A percentile compares a stretch with the other conserved stretches of the same genome.
Evolutionary conservation across 768 basidiomycete genomes (phyloP).

Genomic region (Daedaleopsis nitida): DNA sequence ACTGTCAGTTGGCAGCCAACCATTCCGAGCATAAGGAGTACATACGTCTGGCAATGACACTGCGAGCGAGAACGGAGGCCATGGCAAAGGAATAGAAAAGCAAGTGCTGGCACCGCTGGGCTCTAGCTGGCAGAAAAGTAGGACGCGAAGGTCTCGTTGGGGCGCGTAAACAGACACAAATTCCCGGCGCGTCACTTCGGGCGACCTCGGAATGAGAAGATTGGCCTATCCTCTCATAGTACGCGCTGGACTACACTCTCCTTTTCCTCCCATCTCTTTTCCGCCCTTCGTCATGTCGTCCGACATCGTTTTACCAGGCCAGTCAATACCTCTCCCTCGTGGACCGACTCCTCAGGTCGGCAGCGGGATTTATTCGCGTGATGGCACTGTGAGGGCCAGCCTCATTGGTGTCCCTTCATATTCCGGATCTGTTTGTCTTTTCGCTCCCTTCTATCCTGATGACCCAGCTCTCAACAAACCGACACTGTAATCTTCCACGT

Average conservation of each 20-base stretch:
- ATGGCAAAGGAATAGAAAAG: slow-evolving; percentile 39
- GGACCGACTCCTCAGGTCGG: slow-evolving; percentile 62
- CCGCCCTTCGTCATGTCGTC: slow-evolving; percentile 20
- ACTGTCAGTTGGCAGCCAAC: neutral
- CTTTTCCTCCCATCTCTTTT: neutral
- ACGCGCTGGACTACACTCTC: neutral
- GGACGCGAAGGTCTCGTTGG: slow-evolving; percentile 22
- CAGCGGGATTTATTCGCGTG: slow-evolving; percentile 63
- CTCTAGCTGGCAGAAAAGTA: slow-evolving; percentile 24
- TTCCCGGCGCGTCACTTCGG: slow-evolving; percentile 21
- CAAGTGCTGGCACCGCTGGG: slow-evolving; percentile 6
- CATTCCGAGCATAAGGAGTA: slow-evolving; percentile 7
- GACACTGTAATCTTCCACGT: slow-evolving; percentile 6
- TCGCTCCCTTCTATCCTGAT: slow-evolving; percentile 26
- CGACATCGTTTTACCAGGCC: slow-evolving; percentile 68
- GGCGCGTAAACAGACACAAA: slow-evolving; percentile 29
- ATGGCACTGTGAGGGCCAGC: slow-evolving; percentile 68
- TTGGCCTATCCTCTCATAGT: neutral
- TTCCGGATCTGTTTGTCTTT: slow-evolving; percentile 67
- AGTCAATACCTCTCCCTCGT: slow-evolving; percentile 63
- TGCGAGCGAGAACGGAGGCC: slow-evolving; percentile 65
- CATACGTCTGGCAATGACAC: slow-evolving; percentile 64
- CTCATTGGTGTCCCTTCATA: slow-evolving; percentile 64
- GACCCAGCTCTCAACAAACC: slow-evolving; percentile 16
- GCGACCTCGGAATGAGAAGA: slow-evolving; percentile 23